A percentile compares a stretch with the other conserved stretches of the same genome.
These are phyloP conservation scores for Brassica carinata DNA, from an alignment of 345 rosid genomes.

Conservation along the genomic window DNA sequence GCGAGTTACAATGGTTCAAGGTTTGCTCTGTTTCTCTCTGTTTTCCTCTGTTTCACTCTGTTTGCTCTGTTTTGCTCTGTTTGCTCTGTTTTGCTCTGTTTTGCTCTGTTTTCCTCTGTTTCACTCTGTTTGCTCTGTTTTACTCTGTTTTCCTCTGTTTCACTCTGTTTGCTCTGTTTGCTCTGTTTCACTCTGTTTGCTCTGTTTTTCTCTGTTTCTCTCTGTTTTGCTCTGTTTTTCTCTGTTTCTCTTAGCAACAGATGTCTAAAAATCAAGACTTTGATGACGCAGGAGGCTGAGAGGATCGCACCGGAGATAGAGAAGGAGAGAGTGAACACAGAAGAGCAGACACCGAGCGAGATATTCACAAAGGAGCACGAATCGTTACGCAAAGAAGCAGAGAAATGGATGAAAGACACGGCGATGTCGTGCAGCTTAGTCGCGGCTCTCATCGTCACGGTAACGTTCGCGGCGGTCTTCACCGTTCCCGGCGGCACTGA, in stretches of 20 bases:
- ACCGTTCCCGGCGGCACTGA: conserved; percentile 41
- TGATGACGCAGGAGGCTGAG: conserved; percentile 35
- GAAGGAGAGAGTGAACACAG: conserved; percentile 24
- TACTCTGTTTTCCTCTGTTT: not conserved
- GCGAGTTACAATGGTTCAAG: conserved; percentile 47
- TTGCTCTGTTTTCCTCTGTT: not conserved
- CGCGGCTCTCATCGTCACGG: conserved; percentile 41
- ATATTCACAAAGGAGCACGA: conserved; percentile 38
- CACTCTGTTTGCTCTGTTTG: not conserved
- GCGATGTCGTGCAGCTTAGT: conserved; percentile 41
- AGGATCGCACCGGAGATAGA: conserved; percentile 27
- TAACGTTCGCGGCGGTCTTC: conserved; percentile 43
- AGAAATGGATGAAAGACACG: conserved; percentile 47
- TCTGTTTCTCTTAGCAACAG: conserved; percentile 7
- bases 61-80: not conserved
- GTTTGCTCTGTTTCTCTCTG: conserved; percentile 1
- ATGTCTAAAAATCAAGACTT: not conserved
- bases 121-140: conserved; percentile 15
- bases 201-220: not conserved
- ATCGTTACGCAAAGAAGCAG: conserved; percentile 25
- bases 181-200: not conserved
- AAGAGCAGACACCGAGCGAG: conserved; percentile 36
- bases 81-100: not conserved
- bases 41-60: not conserved
- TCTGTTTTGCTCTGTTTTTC: not conserved